Evolutionary conservation across 805 yeast genomes (phyloP), one percentile per base, ranked within the genome.

Genomic region (Lipomyces oligophaga): DNA sequence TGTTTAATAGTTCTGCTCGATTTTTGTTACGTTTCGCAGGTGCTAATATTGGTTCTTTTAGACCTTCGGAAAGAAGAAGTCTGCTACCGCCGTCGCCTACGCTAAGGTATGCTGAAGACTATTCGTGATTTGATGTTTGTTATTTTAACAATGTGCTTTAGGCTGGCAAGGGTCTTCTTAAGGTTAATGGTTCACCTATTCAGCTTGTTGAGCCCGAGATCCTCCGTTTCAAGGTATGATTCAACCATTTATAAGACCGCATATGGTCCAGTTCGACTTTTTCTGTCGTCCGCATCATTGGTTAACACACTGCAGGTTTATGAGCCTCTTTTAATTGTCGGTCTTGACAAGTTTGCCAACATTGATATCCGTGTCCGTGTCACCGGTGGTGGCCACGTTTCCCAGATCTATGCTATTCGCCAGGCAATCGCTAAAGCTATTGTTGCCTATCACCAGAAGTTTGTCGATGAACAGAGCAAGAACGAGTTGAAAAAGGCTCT

Each of bases 381-480:
- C 71, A 81, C 96, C 72, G 98, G 98, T 77, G 98, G 98, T 88
- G 98, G 98, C 80, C 98, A 93, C 84, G 97, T 90, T 65, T 90
- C 97, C 61, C 98, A 93, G 81, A 95, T 93, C 47, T 93, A 93
- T 81, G 98, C 98, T 66, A 93, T 93, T 78, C 90, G 98, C 82
- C 98, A 93, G 68, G 98, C 98, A 62, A 86, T 93, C 74, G 97
- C 98, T 69, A 93, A 93, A 81, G 98, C 98, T 76, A 82, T 93
- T 72, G 85, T 93, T 74, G 97, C 98, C 72, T 93, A 86, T 88
- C 94, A 90, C 78, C 98, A 94, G 78, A 93, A 93, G 79, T 93
- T 74, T 79, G 97, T 93, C 70, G 98, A 93, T 71, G 98, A 93
- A 81, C 96, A 95, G 74, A 85, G 96, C 67, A 93, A 93, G 86